Evolutionary conservation across 139 green algal species (phyloP), one percentile per base, ranked within the genome.

Genomic region (Ettlia oleoabundans): DNA sequence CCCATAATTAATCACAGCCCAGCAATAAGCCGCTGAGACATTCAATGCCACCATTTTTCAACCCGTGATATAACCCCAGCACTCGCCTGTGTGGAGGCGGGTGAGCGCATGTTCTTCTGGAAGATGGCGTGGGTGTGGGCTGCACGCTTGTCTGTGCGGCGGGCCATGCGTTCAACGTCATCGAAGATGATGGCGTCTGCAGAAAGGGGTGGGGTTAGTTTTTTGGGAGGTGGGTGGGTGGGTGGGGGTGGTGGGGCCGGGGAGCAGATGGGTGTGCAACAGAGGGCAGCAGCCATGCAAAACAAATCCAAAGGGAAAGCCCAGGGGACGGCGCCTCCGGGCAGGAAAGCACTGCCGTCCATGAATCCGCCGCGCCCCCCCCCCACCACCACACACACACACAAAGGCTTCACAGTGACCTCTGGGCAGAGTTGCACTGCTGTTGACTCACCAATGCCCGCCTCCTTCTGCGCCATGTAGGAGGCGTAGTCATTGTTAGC

Each of bases 141-240:
- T 52, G 30, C 70, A 13, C 42, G n/a, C 74, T 83, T 85, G 52
- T 89, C 89, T 37, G 55, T 86, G 32, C 53, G 67, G 66, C 85
- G 86, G 22, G 82, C 76, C 38, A 89, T 76, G 32, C 75, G 52
- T 22, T 86, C 86, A 1, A 84, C 53, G 65, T 91, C 87, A 61
- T 91, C 87, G 62, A 85, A 67, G 41, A 91, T 91, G 41, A 91
- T 86, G 62, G 81, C 87, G 26, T 80, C 73, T 80, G 73, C n/a
- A 38, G 4, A 33, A 6, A 19, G 28, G 28, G 26, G 68, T 9
- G 68, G 41, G 26, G 68, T 28, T 28, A 65, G 47, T 24, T 58
- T 10, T 24, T 24, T 10, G 15, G 47, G 47, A 58, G 47, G 47
- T 58, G 47, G 47, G 47, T 10, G 47, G 47, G 47, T 24, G 10